phyloP scores from a whole-genome alignment of 169 alveolate genomes.

The Plasmodium cynomolgi region DNA sequence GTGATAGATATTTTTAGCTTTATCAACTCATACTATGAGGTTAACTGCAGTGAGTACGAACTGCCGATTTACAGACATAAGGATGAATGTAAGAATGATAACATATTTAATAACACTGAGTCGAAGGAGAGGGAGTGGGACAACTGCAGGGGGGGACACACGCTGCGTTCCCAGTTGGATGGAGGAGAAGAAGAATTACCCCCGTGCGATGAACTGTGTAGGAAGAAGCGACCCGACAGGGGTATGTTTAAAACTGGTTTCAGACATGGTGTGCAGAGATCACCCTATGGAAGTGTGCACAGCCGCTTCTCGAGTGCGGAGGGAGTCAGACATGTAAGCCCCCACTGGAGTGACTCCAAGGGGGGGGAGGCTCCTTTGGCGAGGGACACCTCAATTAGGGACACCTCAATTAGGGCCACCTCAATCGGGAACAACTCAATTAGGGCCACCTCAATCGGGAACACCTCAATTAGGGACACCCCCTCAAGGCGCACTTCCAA shows the following conservation, averaged over 20 bases:
- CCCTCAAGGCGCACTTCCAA: not conserved
- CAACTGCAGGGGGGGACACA: not conserved
- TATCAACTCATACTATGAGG: slow-evolving; percentile 54
- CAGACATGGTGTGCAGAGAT: not conserved
- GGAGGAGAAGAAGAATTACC: not conserved
- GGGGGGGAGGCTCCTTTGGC: not conserved
- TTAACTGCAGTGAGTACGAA: slow-evolving; percentile 2
- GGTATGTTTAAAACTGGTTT: not conserved
- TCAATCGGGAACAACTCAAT: not conserved
- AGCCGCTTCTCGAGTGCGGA: not conserved
- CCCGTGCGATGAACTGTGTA: not conserved
- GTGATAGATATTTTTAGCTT: slow-evolving; percentile 58
- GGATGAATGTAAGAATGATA: slow-evolving; percentile 4
- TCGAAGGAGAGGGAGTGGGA: not conserved
- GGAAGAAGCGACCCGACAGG: not conserved
- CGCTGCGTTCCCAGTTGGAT: not conserved
- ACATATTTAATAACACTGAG: not conserved
- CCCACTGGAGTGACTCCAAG: not conserved
- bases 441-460: not conserved
- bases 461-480: not conserved
- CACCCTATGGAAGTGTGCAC: not conserved
- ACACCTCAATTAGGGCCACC: too few relatives aligned
- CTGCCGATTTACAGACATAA: not conserved
- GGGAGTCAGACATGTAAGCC: not conserved
- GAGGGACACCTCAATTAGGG: not conserved